Base-by-base conservation (phyloP, 371 early-diverging fungal genomes). In the Sporodiniella umbellata region DNA sequence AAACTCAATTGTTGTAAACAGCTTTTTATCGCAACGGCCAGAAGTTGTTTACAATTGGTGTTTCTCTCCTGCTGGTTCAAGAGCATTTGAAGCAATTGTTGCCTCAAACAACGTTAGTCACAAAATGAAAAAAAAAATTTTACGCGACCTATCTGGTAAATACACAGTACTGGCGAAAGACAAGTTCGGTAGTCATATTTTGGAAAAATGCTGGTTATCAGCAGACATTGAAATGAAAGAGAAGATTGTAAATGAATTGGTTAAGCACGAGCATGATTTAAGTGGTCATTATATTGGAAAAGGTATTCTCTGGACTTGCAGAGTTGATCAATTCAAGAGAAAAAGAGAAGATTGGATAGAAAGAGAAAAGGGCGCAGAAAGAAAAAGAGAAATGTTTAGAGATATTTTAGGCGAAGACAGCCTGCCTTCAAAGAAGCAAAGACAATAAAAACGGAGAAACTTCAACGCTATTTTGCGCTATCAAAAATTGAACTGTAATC, bases 181-280 rank as follows among this genome's bases (percentile, higher is more conserved):
- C 58, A 85, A 85, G 54, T 92, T 81, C 57, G 92, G 90, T 30
- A 84, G 87, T 31, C 89, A 87, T 50, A 68, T 91, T 12, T 78
- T 92, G 7, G 94, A 93, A 48, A 81, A 81, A 47, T 80, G 82
- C 56, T 93, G 89, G 88, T 68, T 70, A n/a, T 73, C 75, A 11
- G 82, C 89, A 4, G 89, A 89, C 45, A 79, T 92, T n/a, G 77
- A 80, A 19, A 66, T 77, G 56, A 91, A 88, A 62, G 75, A 71
- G 59, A 50, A 50, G 48, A 93, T 93, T 56, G 87, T 86, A 4
- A 52, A 62, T 10, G 89, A 92, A 53, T 61, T 93, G 10, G 54
- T 84, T 21, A 71, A 74, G 33, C 62, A 72, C 28, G 79, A 85
- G 49, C 66, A 72, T 21, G 70, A 69, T 11, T 61, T 90, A 19